A percentile compares a stretch with the other conserved stretches of the same genome.
Evolutionary conservation across 1,139 yeast genomes (phyloP).

Genomic region (Saccharomyces hybrid): DNA sequence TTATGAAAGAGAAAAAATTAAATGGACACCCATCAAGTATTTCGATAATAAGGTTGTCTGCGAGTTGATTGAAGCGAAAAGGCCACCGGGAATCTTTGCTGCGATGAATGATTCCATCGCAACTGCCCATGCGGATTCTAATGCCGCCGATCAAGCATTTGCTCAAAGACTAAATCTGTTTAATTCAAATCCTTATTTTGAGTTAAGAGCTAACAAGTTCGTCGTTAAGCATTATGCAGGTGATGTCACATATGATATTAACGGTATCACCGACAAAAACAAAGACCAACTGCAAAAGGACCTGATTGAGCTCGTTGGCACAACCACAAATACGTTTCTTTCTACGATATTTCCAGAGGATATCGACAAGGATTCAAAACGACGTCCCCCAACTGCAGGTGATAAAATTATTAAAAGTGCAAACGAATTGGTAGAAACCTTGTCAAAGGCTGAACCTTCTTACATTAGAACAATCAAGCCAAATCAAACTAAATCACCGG

Average conservation of each 20-base stretch:
- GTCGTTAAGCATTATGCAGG: constrained; percentile 96
- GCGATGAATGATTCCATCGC: constrained; percentile 96
- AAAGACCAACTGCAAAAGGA: constrained; percentile 92
- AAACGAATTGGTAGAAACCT: constrained; percentile 78
- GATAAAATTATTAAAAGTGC: constrained; percentile 93
- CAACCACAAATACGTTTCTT: constrained; percentile 64
- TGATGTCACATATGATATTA: constrained; percentile 88
- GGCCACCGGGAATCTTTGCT: constrained; percentile 97
- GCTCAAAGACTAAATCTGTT: constrained; percentile 87
- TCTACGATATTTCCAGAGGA: constrained; percentile 66
- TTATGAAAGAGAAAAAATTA: constrained; percentile 86
- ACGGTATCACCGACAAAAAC: constrained; percentile 92
- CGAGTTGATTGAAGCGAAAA: constrained; percentile 85
- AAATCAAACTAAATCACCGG: constrained; percentile 84
- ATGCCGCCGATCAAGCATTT: constrained; percentile 94
- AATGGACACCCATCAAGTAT: constrained; percentile 97
- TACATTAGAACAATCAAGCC: constrained; percentile 98
- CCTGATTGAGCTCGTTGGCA: constrained; percentile 64
- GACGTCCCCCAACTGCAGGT: constrained; percentile 91
- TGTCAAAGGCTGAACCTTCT: constrained; percentile 85
- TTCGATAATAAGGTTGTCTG: constrained; percentile 96
- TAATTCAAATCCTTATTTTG: constrained; percentile 77
- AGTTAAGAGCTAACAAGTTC: constrained; percentile 80
- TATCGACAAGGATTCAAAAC: constrained; percentile 63
- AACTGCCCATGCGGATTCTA: constrained; percentile 96